Conservation (phyloP, 371 early-diverging fungal genomes). For the Mortierella sp. region DNA sequence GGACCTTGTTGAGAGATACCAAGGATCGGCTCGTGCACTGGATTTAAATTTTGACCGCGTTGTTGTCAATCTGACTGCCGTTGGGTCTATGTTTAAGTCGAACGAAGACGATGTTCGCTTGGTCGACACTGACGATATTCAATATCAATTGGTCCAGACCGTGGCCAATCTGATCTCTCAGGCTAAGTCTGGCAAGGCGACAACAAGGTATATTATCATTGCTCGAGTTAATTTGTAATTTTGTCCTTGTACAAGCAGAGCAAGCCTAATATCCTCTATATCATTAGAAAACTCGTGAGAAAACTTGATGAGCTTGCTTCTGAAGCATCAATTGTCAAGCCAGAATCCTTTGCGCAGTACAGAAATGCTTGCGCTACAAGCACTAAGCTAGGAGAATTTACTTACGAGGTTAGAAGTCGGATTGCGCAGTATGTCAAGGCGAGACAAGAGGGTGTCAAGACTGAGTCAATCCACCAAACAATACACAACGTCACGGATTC, state of each 20-base stretch:
- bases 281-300: conserved; percentile 73
- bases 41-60: conserved; percentile 78
- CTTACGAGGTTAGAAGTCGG: conserved; percentile 32
- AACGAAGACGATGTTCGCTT: conserved; percentile 40
- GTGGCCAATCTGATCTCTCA: conserved; percentile 65
- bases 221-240: not conserved
- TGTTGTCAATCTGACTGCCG: conserved; percentile 67
- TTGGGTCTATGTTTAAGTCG: conserved; percentile 35
- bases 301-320: conserved; percentile 74
- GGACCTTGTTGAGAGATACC: conserved; percentile 65
- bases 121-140: conserved; percentile 67
- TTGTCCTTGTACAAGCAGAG: conserved; percentile 2
- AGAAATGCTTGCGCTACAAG: conserved; percentile 64
- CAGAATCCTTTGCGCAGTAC: conserved; percentile 66
- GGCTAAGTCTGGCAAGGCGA: conserved; percentile 73
- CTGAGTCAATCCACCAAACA: conserved; percentile 62
- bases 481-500: conserved; percentile 66
- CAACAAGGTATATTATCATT: conserved; percentile 60
- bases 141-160: conserved; percentile 69
- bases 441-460: conserved; percentile 63
- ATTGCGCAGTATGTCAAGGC: conserved; percentile 33
- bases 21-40: conserved; percentile 65
- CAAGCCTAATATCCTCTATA: not conserved
- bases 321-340: conserved; percentile 64
- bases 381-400: conserved; percentile 61